Evolutionary conservation across 352 stramenopile genomes (phyloP), one percentile per base, ranked within the genome.

Genomic region (Globisporangium rhizosaccharum): DNA sequence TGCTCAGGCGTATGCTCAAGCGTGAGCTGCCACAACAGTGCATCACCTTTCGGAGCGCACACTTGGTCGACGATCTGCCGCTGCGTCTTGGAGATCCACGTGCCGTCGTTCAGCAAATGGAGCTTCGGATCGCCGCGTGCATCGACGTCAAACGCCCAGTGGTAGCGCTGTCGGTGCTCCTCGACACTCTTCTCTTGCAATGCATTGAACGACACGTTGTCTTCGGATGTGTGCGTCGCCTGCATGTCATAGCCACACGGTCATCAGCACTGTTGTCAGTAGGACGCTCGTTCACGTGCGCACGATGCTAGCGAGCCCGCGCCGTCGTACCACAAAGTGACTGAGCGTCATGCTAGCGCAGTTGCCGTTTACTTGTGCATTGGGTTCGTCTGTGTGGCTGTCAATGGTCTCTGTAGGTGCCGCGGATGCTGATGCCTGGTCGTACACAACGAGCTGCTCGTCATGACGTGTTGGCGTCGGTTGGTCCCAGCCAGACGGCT

Each of bases 161-260:
- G 79, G 51, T 90, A 92, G 8, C 70, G 72, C 51, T 71, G 67
- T 37, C 81, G 68, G 62, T 95, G 85, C 26, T 81, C 77, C 57
- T 81, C 72, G 14, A 90, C 63, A 3, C 78, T 58, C 51, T 95
- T 83, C 42, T 87, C 72, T 61, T 93, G 85, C 17, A 95, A 63
- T 51, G 82, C 82, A 17, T 76, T 73, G 56, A 92, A 95, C 23
- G 83, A 68, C 14, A 81, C 76, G 51, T 95, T 95, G 68, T 95
- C 85, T 55, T 95, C 85, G 0, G 85, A 93, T 41, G 85, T 95
- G 63, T 95, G 79, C 0, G 77, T 90, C 37, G 80, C 78, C 77
- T 87, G 36, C 11, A 18, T 4, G 11, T 20, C 30, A 53, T 8
- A 8, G 41, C 28, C 3, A 30, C 26, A 17, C 15, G 52, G 8